Evolutionary conservation across 176 grass and related monocot genomes (phyloP).

Genomic region (Carex kokanica): DNA sequence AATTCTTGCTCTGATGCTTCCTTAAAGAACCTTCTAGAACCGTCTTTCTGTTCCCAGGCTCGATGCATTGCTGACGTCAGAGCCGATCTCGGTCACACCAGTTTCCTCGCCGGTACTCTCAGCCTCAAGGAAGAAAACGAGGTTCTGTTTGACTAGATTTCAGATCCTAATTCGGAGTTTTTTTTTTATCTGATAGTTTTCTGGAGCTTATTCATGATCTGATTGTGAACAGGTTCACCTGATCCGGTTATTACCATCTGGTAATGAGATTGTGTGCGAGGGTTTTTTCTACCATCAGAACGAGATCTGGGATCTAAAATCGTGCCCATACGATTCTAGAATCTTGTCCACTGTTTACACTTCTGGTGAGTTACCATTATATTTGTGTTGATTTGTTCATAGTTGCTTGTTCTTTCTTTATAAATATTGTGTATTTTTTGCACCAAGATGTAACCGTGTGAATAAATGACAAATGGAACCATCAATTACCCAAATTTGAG

Average conservation of each 20-base stretch:
- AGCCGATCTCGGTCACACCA: constrained; percentile 59
- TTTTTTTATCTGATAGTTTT: background rate
- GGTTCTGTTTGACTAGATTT: constrained; percentile 33
- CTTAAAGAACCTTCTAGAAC: constrained; percentile 24
- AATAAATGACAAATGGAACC: background rate
- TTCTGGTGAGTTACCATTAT: constrained; percentile 51
- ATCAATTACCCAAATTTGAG: background rate
- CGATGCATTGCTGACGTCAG: constrained; percentile 84
- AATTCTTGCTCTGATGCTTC: background rate
- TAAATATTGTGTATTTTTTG: background rate
- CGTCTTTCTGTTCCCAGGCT: constrained; percentile 39
- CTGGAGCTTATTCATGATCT: constrained; percentile 21
- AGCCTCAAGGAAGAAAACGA: constrained; percentile 96
- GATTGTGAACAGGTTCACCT: constrained; percentile 73
- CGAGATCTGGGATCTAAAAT: constrained; percentile 99
- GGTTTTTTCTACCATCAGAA: constrained; percentile 96
- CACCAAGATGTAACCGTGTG: background rate
- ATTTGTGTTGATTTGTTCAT: background rate
- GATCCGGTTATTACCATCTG: constrained; percentile 71
- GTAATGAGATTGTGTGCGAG: constrained; percentile 77
- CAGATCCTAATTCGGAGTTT: background rate
- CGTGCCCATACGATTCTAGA: constrained; percentile 83
- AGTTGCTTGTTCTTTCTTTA: background rate
- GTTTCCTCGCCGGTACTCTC: constrained; percentile 94
- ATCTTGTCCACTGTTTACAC: constrained; percentile 91